Evolutionary conservation across 176 grass and related monocot genomes (phyloP).

Genomic region (Tuctoria greenei): DNA sequence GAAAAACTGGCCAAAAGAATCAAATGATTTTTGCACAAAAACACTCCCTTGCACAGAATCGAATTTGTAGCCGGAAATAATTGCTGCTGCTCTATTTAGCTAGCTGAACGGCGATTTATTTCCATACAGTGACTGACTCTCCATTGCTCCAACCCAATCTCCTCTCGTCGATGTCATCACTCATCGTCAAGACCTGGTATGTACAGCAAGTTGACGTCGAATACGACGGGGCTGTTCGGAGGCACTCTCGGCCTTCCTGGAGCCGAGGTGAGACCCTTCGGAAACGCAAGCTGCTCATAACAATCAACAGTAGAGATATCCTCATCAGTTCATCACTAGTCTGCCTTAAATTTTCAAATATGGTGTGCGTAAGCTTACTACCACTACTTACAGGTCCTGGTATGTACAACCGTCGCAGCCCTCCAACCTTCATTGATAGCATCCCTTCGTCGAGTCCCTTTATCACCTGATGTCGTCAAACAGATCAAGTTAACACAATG

Average conservation of each 20-base stretch:
- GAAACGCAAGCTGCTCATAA: constrained; percentile 69
- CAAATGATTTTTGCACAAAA: no score
- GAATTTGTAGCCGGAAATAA: constrained; percentile 30
- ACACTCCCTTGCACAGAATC: not conserved
- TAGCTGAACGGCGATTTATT: constrained; percentile 13
- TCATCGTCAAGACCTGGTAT: constrained; percentile 92
- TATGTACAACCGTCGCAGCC: constrained; percentile 84
- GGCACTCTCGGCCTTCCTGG: constrained; percentile 88
- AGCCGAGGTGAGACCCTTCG: constrained; percentile 85
- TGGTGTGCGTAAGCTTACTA: no score
- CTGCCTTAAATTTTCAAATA: not conserved
- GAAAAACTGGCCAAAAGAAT: not conserved
- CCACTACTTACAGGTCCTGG: constrained; percentile 68
- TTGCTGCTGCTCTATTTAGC: not conserved
- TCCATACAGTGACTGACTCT: not conserved
- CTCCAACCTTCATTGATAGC: constrained; percentile 89
- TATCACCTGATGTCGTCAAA: constrained; percentile 54
- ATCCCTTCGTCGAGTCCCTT: constrained; percentile 94
- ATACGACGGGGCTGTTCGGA: constrained; percentile 83
- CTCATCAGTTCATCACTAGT: constrained; percentile 8
- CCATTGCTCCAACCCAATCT: not conserved
- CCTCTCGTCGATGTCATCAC: constrained; percentile 28
- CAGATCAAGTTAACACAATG: not conserved
- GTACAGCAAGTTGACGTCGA: constrained; percentile 75
- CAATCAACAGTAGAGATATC: constrained; percentile 20